A percentile compares a stretch with the other conserved stretches of the same genome.
phyloP scores from a whole-genome alignment of 2,329 filamentous ascomycete genomes.

The Hypocrella siamensis region DNA sequence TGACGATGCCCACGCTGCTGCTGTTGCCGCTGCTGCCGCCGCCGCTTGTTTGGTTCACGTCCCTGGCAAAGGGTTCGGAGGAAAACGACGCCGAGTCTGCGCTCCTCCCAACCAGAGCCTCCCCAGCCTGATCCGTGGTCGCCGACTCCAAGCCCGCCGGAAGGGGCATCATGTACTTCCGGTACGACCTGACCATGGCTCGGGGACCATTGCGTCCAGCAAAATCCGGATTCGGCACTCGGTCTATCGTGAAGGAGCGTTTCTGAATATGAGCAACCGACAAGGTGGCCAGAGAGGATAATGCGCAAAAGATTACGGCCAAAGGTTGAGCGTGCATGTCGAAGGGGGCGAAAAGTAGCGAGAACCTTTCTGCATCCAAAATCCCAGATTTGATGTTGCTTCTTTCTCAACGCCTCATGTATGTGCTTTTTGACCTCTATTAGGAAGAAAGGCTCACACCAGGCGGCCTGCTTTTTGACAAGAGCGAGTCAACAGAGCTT shows the following conservation, averaged over 20 bases:
- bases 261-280: conserved; percentile 28
- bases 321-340: conserved; percentile 7
- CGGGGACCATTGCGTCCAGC: conserved; percentile 37
- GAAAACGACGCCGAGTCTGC: too few species aligned
- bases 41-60: background rate
- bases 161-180: conserved; percentile 47
- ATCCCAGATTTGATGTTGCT: too few species aligned
- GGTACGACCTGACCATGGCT: conserved; percentile 49
- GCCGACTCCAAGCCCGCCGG: conserved; percentile 24
- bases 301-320: conserved; percentile 20
- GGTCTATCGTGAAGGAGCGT: conserved; percentile 46
- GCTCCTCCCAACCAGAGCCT: background rate
- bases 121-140: conserved; percentile 10
- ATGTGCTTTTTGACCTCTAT: background rate
- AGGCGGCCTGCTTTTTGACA: too few species aligned
- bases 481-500: too few species aligned
- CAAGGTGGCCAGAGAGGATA: conserved; percentile 31
- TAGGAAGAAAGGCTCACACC: background rate
- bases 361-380: too few species aligned
- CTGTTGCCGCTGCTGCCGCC: background rate
- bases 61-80: too few species aligned
- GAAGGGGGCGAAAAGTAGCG: too few species aligned
- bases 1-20: background rate
- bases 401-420: background rate
- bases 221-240: conserved; percentile 39